Evolutionary conservation across 345 rosid genomes (phyloP).

Genomic region (Adansonia digitata): DNA sequence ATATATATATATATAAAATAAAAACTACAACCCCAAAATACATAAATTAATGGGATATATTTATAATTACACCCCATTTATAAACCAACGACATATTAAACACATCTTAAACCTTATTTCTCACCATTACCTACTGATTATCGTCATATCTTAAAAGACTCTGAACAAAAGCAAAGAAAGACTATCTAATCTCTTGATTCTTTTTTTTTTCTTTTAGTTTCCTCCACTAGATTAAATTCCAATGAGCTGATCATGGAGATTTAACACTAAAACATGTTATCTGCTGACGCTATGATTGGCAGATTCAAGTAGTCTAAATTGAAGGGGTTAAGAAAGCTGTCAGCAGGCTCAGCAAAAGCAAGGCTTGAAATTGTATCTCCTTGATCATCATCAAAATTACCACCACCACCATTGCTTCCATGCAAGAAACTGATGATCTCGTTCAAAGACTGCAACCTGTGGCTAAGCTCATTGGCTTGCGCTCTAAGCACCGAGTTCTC

Average conservation of each 20-base stretch:
- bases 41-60: not conserved
- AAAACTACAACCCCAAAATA: not conserved
- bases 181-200: not conserved
- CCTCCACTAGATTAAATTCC: not conserved
- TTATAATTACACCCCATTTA: not conserved
- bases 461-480: slow-evolving; percentile 58
- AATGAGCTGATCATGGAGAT: slow-evolving; percentile 16
- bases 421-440: slow-evolving; percentile 50
- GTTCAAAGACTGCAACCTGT: slow-evolving; percentile 67
- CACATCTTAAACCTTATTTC: slow-evolving; percentile 4
- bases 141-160: not conserved
- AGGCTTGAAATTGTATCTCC: slow-evolving; percentile 19
- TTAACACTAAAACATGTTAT: slow-evolving; percentile 41
- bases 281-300: slow-evolving; percentile 69
- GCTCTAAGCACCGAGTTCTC: slow-evolving; percentile 81
- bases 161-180: not conserved
- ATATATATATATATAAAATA: too few relatives aligned
- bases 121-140: not conserved
- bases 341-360: slow-evolving; percentile 22
- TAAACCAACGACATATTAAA: not conserved
- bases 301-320: slow-evolving; percentile 46
- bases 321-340: slow-evolving; percentile 42
- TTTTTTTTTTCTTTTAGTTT: too few relatives aligned
- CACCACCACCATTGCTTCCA: slow-evolving; percentile 10
- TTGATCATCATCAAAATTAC: slow-evolving; percentile 4